Conservation (phyloP, 2,329 filamentous ascomycete genomes). For the Neospermospora avenae region DNA sequence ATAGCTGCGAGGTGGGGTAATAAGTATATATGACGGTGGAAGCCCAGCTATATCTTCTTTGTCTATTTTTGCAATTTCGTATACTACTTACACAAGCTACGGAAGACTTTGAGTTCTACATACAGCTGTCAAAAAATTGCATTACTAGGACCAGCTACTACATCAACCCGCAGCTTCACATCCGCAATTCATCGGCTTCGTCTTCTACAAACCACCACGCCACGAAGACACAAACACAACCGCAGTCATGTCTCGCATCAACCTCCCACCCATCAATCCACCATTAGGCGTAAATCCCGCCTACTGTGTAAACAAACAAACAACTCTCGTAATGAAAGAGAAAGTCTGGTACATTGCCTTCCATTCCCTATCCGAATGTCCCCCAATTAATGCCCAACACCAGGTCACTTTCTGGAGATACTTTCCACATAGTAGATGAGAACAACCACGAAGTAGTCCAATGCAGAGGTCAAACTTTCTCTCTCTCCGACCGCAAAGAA, state of each 20-base stretch:
- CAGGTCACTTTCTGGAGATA: slow-evolving; percentile 54
- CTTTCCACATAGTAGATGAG: slow-evolving; percentile 57
- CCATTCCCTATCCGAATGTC: too few species aligned
- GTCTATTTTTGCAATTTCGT: not conserved
- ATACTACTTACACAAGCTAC: not conserved
- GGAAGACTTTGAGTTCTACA: too few species aligned
- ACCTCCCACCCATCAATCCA: slow-evolving; percentile 22
- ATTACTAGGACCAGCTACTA: not conserved
- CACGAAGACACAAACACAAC: not conserved
- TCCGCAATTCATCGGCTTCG: not conserved
- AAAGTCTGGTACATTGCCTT: slow-evolving; percentile 47
- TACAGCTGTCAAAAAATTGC: not conserved
- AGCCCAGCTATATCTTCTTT: not conserved
- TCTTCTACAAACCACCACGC: not conserved
- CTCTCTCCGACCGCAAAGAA: slow-evolving; percentile 28
- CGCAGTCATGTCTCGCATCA: slow-evolving; percentile 11
- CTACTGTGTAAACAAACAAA: slow-evolving; percentile 29
- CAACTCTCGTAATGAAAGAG: slow-evolving; percentile 56
- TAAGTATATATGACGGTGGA: not conserved
- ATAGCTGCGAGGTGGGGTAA: not conserved
- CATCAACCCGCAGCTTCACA: not conserved
- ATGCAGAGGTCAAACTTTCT: slow-evolving; percentile 27
- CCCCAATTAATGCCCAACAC: not conserved
- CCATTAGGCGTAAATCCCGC: slow-evolving; percentile 26
- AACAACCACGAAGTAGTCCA: slow-evolving; percentile 42